These are phyloP conservation scores for Tylopilus felleus DNA, from an alignment of 768 basidiomycete genomes.

Conservation along the genomic window DNA sequence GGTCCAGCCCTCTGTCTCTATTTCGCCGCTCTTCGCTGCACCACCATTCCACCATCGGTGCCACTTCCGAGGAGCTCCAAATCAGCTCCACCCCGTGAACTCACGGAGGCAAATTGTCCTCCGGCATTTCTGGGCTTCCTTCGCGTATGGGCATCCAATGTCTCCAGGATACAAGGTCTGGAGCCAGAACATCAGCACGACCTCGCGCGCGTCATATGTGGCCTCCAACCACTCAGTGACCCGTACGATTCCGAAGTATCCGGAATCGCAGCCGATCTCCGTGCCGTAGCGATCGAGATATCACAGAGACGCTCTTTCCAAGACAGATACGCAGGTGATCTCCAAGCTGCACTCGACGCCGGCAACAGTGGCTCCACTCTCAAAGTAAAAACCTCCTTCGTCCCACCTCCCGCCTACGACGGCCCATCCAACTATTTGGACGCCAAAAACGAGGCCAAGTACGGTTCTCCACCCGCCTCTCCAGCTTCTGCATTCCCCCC, in stretches of 20 bases:
- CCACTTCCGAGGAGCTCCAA: constrained; percentile 64
- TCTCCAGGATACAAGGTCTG: constrained; percentile 62
- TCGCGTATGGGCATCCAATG: constrained; percentile 65
- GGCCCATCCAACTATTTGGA: constrained; percentile 23
- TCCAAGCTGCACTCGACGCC: constrained; percentile 77
- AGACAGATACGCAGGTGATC: constrained; percentile 66
- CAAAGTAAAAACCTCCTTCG: constrained; percentile 55
- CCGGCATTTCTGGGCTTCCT: constrained; percentile 65
- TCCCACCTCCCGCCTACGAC: constrained; percentile 68
- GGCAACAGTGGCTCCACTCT: constrained; percentile 37
- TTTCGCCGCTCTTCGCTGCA: constrained; percentile 77
- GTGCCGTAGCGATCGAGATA: constrained; percentile 84
- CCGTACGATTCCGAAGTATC: constrained; percentile 43
- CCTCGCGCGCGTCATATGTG: constrained; percentile 77
- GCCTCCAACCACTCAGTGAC: constrained; percentile 42
- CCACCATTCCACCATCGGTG: constrained; percentile 75
- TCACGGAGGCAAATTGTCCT: constrained; percentile 69
- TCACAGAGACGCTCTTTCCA: constrained; percentile 83
- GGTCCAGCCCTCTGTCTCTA: constrained; percentile 82
- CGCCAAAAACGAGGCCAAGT: constrained; percentile 10
- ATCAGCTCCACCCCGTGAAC: constrained; percentile 46
- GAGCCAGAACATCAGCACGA: constrained; percentile 70
- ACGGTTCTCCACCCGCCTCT: constrained; percentile 7
- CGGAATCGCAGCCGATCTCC: constrained; percentile 75
- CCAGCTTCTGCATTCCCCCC: constrained; percentile 34